phyloP scores from a whole-genome alignment of 2,329 filamentous ascomycete genomes.

The Talaromyces pinophilus region DNA sequence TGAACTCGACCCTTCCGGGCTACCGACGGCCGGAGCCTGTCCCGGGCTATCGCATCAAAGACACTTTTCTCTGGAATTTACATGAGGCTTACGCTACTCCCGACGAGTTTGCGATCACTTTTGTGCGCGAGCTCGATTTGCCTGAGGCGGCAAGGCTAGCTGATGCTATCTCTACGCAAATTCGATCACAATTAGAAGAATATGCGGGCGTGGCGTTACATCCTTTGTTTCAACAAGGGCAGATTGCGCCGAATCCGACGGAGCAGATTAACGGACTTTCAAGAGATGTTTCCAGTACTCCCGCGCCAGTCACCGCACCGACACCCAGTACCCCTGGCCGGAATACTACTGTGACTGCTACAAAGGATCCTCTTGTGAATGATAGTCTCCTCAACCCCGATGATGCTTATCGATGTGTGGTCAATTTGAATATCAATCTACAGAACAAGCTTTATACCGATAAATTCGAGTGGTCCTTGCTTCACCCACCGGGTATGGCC shows the following conservation, averaged over 20 bases:
- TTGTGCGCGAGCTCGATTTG: constrained; percentile 91
- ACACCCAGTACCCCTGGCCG: constrained; percentile 58
- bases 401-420: constrained; percentile 90
- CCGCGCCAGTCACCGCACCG: constrained; percentile 50
- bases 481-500: constrained; percentile 87
- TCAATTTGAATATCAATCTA: constrained; percentile 87
- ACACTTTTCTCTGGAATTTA: constrained; percentile 97
- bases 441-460: constrained; percentile 91
- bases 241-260: constrained; percentile 30
- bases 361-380: constrained; percentile 52
- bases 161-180: constrained; percentile 85
- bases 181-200: constrained; percentile 91
- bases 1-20: constrained; percentile 69
- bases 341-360: constrained; percentile 32
- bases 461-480: constrained; percentile 95
- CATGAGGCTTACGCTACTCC: constrained; percentile 93
- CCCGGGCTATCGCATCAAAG: constrained; percentile 83
- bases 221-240: constrained; percentile 72
- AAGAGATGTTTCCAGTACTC: constrained; percentile 57
- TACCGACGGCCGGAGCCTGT: constrained; percentile 79
- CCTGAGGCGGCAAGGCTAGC: constrained; percentile 71
- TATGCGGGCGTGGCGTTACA: constrained; percentile 93
- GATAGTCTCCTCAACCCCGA: constrained; percentile 82
- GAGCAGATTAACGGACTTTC: constrained; percentile 44
- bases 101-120: constrained; percentile 86